These are phyloP conservation scores for Neopestalotiopsis rosae DNA, from an alignment of 2,329 filamentous ascomycete genomes.

Conservation along the genomic window DNA sequence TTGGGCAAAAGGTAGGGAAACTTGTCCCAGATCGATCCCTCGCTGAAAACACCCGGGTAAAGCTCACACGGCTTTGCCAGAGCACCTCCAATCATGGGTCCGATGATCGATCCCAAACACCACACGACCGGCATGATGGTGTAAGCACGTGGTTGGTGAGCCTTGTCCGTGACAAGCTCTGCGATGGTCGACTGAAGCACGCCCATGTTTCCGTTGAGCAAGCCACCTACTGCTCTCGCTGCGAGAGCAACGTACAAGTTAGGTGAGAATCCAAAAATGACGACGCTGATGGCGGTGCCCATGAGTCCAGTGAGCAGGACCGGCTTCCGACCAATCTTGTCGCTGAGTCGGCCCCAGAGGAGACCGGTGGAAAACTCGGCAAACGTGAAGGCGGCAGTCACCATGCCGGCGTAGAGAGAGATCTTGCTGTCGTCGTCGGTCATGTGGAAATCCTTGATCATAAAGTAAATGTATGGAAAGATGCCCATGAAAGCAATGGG, in stretches of 20 bases:
- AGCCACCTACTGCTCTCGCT: slow-evolving; percentile 77
- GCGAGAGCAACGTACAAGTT: slow-evolving; percentile 85
- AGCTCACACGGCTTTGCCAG: slow-evolving; percentile 85
- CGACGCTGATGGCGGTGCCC: slow-evolving; percentile 82
- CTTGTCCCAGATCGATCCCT: slow-evolving; percentile 78
- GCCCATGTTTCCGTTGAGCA: slow-evolving; percentile 93
- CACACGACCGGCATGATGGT: slow-evolving; percentile 98
- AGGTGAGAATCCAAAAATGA: slow-evolving; percentile 81
- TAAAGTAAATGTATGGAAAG: slow-evolving; percentile 97
- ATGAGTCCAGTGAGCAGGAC: slow-evolving; percentile 81
- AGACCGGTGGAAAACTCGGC: slow-evolving; percentile 93
- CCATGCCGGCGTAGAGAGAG: slow-evolving; percentile 91
- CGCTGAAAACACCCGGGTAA: slow-evolving; percentile 76
- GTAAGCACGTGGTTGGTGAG: slow-evolving; percentile 93
- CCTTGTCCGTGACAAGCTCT: slow-evolving; percentile 89
- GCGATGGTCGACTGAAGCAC: slow-evolving; percentile 95
- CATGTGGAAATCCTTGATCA: slow-evolving; percentile 91
- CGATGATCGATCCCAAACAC: slow-evolving; percentile 95
- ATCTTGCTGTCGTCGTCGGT: slow-evolving; percentile 80
- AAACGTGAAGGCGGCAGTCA: slow-evolving; percentile 94
- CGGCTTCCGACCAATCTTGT: slow-evolving; percentile 88
- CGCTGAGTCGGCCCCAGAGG: slow-evolving; percentile 91
- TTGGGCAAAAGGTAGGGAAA: slow-evolving; percentile 79
- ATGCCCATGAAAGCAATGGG: slow-evolving; percentile 99
- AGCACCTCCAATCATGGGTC: slow-evolving; percentile 88